Conservation (phyloP, 306 rosid species). For the Aeschynomene evenia region DNA sequence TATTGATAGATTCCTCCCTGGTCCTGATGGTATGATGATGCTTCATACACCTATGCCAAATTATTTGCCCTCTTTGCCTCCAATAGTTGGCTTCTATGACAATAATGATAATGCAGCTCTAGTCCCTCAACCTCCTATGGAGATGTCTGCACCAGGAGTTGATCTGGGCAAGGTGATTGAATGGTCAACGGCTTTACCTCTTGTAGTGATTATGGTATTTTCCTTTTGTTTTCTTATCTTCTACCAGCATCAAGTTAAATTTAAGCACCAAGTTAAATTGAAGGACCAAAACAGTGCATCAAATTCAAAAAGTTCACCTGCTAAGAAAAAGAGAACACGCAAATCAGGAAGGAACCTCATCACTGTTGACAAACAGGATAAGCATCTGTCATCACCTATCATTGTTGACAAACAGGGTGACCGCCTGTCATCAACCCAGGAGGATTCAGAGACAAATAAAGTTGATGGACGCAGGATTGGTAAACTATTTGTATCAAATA, state of each 20-base stretch:
- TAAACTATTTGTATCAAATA: constrained; percentile 52
- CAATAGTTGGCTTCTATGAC: constrained; percentile 11
- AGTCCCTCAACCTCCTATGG: constrained; percentile 15
- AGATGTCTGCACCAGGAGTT: constrained; percentile 5
- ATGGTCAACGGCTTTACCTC: neutral
- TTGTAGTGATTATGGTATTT: neutral
- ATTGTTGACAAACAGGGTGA: constrained; percentile 34
- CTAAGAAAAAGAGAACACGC: constrained; percentile 49
- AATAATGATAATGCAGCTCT: constrained; percentile 17
- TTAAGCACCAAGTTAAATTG: neutral
- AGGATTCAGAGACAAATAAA: neutral
- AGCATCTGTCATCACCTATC: constrained; percentile 16
- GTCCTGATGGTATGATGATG: neutral
- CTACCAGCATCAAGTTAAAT: neutral
- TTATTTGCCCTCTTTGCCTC: neutral
- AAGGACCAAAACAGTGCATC: constrained; percentile 25
- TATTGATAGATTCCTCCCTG: neutral
- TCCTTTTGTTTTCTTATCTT: neutral
- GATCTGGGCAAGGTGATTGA: neutral
- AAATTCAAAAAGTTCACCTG: constrained; percentile 33
- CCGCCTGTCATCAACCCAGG: constrained; percentile 16
- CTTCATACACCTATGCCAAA: constrained; percentile 24
- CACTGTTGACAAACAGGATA: constrained; percentile 35
- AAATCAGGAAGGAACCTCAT: constrained; percentile 40
- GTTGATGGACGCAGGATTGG: constrained; percentile 61